Percentiles rank a stretch among this genome's conserved stretches.
Evolutionary conservation across 805 yeast genomes (phyloP).

Genomic region (Yamadazyma ubonensis): DNA sequence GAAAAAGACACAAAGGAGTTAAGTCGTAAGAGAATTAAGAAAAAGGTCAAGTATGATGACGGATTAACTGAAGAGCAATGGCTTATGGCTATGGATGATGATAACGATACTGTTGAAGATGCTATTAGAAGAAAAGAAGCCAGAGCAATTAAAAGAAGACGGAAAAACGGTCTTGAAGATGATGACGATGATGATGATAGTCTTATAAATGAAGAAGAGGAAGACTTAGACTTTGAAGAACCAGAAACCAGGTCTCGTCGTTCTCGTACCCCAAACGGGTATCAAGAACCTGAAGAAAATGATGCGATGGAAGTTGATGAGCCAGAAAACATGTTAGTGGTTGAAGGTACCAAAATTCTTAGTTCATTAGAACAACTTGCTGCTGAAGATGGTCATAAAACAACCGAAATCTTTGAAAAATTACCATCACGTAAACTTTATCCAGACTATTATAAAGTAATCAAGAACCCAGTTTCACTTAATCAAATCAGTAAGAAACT

Average conservation of each 20-base stretch:
- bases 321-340: constrained; percentile 19
- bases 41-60: constrained; percentile 80
- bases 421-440: constrained; percentile 73
- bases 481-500: constrained; percentile 52
- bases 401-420: constrained; percentile 50
- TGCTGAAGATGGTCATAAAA: constrained; percentile 44
- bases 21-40: constrained; percentile 73
- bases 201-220: constrained; percentile 6
- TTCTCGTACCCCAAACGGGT: constrained; percentile 18
- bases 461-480: constrained; percentile 60
- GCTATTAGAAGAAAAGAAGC: constrained; percentile 54
- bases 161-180: constrained; percentile 26
- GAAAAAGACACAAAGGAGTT: constrained; percentile 50
- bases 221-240: no score
- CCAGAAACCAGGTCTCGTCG: constrained; percentile 19
- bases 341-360: constrained; percentile 37
- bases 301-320: constrained; percentile 21
- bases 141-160: constrained; percentile 37
- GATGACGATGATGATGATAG: constrained; percentile 24
- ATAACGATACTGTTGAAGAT: constrained; percentile 60
- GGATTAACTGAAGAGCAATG: constrained; percentile 92
- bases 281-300: constrained; percentile 22
- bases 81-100: constrained; percentile 77
- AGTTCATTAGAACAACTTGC: constrained; percentile 40
- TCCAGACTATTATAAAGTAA: constrained; percentile 79